Conservation (phyloP, 2,329 filamentous ascomycete species). For the Fusarium verrucosum region DNA sequence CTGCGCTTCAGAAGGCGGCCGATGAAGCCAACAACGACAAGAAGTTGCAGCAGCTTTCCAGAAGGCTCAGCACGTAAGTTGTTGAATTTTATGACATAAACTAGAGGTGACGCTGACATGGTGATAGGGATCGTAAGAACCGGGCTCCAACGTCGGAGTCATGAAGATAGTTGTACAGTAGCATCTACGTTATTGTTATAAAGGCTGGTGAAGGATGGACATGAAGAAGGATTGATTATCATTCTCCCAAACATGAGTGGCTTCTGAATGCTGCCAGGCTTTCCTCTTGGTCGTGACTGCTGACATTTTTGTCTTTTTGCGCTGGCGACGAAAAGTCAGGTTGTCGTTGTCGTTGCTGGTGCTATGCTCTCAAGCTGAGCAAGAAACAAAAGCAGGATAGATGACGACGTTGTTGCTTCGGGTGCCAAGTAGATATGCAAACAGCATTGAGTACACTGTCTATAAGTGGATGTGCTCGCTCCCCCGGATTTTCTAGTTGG, state of each 20-base stretch:
- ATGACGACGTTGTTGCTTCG: slow-evolving; percentile 32
- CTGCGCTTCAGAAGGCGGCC: slow-evolving; percentile 85
- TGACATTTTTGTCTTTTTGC: slow-evolving; percentile 22
- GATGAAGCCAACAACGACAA: slow-evolving; percentile 92
- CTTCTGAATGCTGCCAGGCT: slow-evolving; percentile 32
- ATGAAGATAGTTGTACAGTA: slow-evolving; percentile 43
- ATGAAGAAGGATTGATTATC: slow-evolving; percentile 33
- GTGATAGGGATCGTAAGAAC: slow-evolving; percentile 44
- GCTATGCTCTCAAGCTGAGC: slow-evolving; percentile 20
- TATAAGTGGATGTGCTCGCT: slow-evolving; percentile 33
- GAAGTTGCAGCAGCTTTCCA: slow-evolving; percentile 84
- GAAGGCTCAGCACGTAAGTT: slow-evolving; percentile 89
- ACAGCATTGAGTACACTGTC: slow-evolving; percentile 38
- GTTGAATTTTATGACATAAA: background rate
- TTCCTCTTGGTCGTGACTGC: slow-evolving; percentile 35
- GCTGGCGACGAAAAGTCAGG: slow-evolving; percentile 9
- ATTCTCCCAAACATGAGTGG: slow-evolving; percentile 28
- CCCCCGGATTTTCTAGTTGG: slow-evolving; percentile 36
- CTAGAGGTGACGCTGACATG: background rate
- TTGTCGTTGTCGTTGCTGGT: slow-evolving; percentile 15
- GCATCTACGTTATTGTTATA: slow-evolving; percentile 39
- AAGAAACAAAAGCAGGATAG: slow-evolving; percentile 34
- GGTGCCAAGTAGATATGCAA: slow-evolving; percentile 35
- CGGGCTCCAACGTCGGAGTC: slow-evolving; percentile 40
- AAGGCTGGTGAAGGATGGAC: slow-evolving; percentile 32